A percentile compares a stretch with the other conserved stretches of the same genome.
Conservation (phyloP, 805 yeast species). For the Wickerhamomyces ciferrii region DNA sequence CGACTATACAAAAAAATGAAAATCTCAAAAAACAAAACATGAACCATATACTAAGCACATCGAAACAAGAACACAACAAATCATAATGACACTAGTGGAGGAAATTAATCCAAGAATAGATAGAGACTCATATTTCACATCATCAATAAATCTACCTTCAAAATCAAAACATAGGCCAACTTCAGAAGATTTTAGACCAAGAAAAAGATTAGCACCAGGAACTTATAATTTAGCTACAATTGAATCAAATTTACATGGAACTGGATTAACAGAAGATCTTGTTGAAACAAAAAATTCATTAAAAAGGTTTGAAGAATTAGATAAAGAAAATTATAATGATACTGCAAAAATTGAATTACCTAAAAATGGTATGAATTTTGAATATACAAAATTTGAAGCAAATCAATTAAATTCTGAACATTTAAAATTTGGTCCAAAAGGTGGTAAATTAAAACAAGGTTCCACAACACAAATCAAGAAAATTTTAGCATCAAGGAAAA, state of each 20-base stretch:
- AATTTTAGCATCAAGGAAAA: constrained; percentile 33
- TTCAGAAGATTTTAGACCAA: constrained; percentile 3
- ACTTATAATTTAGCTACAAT: constrained; percentile 21
- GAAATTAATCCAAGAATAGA: constrained; percentile 15
- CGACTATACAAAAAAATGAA: no score
- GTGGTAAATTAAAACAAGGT: constrained; percentile 12
- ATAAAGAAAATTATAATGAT: constrained; percentile 40
- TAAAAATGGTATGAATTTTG: constrained; percentile 19
- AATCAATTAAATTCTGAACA: constrained; percentile 8
- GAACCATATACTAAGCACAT: no score
- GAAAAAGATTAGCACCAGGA: constrained; percentile 22
- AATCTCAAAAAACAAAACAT: no score
- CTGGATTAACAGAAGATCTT: constrained; percentile 19
- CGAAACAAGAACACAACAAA: no score
- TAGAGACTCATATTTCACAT: constrained; percentile 21
- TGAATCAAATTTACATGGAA: constrained; percentile 21
- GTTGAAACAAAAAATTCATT: constrained; percentile 29
- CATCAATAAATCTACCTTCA: constrained; percentile 16
- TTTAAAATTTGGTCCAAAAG: constrained; percentile 1
- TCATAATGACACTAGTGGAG: constrained; percentile 10
- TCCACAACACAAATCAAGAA: constrained; percentile 30
- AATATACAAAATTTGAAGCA: constrained; percentile 12
- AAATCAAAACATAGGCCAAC: constrained; percentile 7
- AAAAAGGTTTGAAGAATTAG: constrained; percentile 35
- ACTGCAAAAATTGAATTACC: constrained; percentile 32